These are phyloP conservation scores for Ophiostoma ips DNA, from an alignment of 2,329 filamentous ascomycete species.

Conservation along the genomic window DNA sequence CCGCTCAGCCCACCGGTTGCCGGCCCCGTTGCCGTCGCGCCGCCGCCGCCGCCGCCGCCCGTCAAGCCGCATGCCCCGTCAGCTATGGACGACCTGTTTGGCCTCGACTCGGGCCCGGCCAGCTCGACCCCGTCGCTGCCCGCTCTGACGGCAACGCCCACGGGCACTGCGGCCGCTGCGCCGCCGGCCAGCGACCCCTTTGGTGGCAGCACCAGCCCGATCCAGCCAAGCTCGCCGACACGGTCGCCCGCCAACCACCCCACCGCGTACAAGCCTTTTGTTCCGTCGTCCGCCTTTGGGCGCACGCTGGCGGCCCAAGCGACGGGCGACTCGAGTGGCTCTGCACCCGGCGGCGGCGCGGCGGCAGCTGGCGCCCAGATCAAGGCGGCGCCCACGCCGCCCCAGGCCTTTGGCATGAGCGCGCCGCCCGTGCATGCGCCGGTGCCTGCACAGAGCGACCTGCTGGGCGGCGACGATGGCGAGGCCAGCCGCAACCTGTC, in stretches of 20 bases:
- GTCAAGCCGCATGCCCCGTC: constrained; percentile 35
- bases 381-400: constrained; percentile 15
- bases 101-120: constrained; percentile 55
- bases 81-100: constrained; percentile 86
- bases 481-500: constrained; percentile 80
- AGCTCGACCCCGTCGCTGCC: constrained; percentile 29
- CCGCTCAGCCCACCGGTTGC: constrained; percentile 31
- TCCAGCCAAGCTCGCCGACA: constrained; percentile 39
- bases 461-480: constrained; percentile 81
- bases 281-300: constrained; percentile 86
- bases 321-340: constrained; percentile 49
- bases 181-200: constrained; percentile 46
- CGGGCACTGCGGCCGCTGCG: constrained; percentile 36
- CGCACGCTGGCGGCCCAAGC: constrained; percentile 63
- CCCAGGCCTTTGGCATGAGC: background rate
- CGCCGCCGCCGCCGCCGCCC: background rate
- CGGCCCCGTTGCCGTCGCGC: constrained; percentile 15
- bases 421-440: background rate
- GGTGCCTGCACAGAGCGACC: constrained; percentile 45
- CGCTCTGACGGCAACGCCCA: constrained; percentile 6
- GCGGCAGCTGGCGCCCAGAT: constrained; percentile 12
- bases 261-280: constrained; percentile 68
- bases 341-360: constrained; percentile 31
- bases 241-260: constrained; percentile 32
- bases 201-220: constrained; percentile 31